Base-by-base conservation (phyloP, 441 rosid genomes). In the Syzygium syzygioides region DNA sequence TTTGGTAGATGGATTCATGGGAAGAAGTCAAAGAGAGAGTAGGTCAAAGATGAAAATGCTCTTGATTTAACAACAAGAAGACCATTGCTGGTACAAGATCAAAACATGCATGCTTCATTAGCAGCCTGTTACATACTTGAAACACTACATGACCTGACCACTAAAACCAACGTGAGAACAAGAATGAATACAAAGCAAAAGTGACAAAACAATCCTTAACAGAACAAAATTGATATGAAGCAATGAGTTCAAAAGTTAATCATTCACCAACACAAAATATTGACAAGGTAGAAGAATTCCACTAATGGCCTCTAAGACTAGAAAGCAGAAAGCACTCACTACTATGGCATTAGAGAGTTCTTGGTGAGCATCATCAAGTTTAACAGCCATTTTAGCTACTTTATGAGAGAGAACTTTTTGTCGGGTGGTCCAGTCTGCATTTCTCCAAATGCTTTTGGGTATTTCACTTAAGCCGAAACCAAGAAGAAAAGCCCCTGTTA, bases 391-490 rank as follows among this genome's bases (percentile, higher is more conserved):
- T 94, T 98, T 97, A 91, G 99, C 94, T 92, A 98, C 94, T 93
- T 95, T 97, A 92, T 97, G 99, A 19, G 99, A 98, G 87, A 98
- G 99, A 93, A 97, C 96, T 91, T 97, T 98, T 87, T 98, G 99
- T 83, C 99, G 99, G 79, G 92, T 94, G 56, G 92, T 95, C 99
- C 99, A 97, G 89, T 96, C 98, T 87, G 99, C 95, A 95, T 96
- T 95, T 94, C 92, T 95, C 99, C 99, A 96, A 76, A 95, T 90
- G 91, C 93, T 93, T 92, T 96, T 98, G 59, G 99, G 99, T 90
- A 96, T 96, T 91, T 98, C 99, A 91, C 98, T 96, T 95, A 98
- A 90, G 90, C 99, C 99, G 92, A 98, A 98, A 59, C 99, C 99
- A 92, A 98, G 99, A 91, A 98, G 99, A 92, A 98, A 98, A 87